phyloP scores from a whole-genome alignment of 2,329 filamentous ascomycete species.

The Xylaria sp. region DNA sequence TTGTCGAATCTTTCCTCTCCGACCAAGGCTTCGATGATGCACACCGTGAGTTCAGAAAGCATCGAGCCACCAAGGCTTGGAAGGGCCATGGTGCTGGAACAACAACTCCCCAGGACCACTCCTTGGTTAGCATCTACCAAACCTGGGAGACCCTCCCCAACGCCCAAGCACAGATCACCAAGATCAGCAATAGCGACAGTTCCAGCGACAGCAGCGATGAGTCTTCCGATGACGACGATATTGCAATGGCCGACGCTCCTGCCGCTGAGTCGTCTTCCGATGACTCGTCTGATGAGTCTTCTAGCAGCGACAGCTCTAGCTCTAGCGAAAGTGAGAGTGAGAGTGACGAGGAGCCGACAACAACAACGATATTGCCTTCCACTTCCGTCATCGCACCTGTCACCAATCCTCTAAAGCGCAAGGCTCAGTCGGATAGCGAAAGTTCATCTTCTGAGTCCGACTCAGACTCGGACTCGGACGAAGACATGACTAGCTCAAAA shows the following conservation, averaged over 20 bases:
- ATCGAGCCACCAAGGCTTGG: slow-evolving; percentile 67
- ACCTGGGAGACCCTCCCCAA: slow-evolving; percentile 59
- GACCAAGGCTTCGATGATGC: slow-evolving; percentile 73
- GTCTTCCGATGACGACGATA: slow-evolving; percentile 52
- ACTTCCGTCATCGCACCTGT: slow-evolving; percentile 47
- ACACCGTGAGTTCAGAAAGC: slow-evolving; percentile 70
- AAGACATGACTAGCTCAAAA: slow-evolving; percentile 53
- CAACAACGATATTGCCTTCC: slow-evolving; percentile 38
- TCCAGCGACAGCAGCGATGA: slow-evolving; percentile 48
- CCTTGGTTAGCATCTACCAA: slow-evolving; percentile 63
- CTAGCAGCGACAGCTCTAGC: slow-evolving; percentile 49
- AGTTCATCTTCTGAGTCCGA: slow-evolving; percentile 53
- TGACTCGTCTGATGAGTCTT: slow-evolving; percentile 42
- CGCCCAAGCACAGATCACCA: slow-evolving; percentile 43
- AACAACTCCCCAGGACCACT: slow-evolving; percentile 50
- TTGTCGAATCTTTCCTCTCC: slow-evolving; percentile 74
- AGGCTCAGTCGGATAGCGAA: slow-evolving; percentile 58
- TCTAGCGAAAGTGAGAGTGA: slow-evolving; percentile 51
- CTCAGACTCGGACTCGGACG: slow-evolving; percentile 52
- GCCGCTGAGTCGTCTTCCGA: slow-evolving; percentile 42
- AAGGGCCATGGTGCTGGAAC: slow-evolving; percentile 48
- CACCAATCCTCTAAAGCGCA: slow-evolving; percentile 62
- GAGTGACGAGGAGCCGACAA: slow-evolving; percentile 49
- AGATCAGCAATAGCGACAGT: slow-evolving; percentile 49
- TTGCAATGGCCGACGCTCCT: slow-evolving; percentile 61